These are phyloP conservation scores for Henckelia pumila DNA, from an alignment of 257 asterid genomes.

Conservation along the genomic window DNA sequence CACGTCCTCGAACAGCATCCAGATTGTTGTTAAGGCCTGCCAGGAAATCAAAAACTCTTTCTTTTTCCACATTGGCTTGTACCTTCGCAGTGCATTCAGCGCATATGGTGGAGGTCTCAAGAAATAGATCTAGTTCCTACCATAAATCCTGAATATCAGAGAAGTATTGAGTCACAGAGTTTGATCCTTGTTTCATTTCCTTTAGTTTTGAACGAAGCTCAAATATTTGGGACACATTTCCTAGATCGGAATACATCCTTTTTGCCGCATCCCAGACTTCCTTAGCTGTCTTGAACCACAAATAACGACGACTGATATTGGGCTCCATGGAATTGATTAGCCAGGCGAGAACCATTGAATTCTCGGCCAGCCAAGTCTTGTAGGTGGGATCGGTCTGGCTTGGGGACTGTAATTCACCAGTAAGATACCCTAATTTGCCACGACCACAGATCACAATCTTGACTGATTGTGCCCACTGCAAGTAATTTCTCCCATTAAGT, in stretches of 20 bases:
- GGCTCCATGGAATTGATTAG: conserved; percentile 5
- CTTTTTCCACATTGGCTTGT: neutral
- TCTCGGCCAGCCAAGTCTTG: neutral
- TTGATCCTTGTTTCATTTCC: neutral
- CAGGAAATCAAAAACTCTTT: neutral
- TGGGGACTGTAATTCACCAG: neutral
- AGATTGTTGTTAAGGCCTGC: neutral
- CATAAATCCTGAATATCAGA: neutral
- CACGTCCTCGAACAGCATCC: neutral
- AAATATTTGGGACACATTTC: neutral
- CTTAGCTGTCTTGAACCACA: neutral
- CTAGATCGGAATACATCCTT: neutral
- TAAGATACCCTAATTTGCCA: neutral
- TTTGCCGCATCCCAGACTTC: neutral
- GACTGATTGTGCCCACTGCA: neutral
- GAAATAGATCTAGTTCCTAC: neutral
- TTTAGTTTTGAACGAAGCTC: neutral
- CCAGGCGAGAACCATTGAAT: neutral
- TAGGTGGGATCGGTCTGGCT: neutral
- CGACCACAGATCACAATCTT: neutral
- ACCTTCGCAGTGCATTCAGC: neutral
- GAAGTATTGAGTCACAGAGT: neutral
- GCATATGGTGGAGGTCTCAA: neutral
- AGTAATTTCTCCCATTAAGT: neutral
- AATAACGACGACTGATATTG: neutral